Percentiles rank a stretch among this genome's conserved stretches.
These are phyloP conservation scores for Citrullus mucosospermus DNA, from an alignment of 306 rosid genomes.

Conservation along the genomic window DNA sequence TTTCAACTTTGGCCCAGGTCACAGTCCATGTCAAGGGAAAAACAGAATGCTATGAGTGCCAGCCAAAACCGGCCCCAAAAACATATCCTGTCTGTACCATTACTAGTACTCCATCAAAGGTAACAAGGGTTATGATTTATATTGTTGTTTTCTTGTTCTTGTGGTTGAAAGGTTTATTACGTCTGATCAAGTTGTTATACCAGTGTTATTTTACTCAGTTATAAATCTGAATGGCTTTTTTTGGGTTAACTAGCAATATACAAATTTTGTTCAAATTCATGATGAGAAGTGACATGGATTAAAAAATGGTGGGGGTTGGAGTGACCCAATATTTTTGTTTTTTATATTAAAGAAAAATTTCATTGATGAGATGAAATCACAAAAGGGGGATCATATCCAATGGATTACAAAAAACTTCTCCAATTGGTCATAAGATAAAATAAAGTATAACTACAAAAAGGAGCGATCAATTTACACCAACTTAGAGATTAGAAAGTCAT, in stretches of 20 bases:
- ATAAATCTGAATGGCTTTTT: background rate
- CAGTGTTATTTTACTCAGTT: background rate
- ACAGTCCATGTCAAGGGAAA: constrained; percentile 93
- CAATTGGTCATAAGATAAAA: background rate
- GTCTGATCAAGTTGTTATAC: background rate
- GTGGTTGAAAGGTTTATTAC: background rate
- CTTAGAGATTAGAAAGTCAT: background rate
- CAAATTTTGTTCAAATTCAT: background rate
- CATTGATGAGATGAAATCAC: background rate
- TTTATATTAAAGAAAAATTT: too few relatives aligned
- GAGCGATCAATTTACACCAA: background rate
- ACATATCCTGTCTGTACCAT: constrained; percentile 98
- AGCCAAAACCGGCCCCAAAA: constrained; percentile 96
- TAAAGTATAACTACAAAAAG: background rate
- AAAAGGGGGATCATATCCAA: background rate
- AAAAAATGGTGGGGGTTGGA: background rate
- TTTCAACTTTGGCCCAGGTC: constrained; percentile 46
- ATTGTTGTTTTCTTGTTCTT: background rate
- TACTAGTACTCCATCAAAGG: constrained; percentile 98
- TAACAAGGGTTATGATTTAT: constrained; percentile 11
- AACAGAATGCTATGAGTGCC: constrained; percentile 97
- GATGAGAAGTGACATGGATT: background rate
- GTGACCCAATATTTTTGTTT: background rate
- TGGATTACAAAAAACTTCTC: background rate
- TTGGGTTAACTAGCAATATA: background rate